Base-by-base conservation (phyloP, 129 eudicot genomes). In the Kitagawia praeruptora region DNA sequence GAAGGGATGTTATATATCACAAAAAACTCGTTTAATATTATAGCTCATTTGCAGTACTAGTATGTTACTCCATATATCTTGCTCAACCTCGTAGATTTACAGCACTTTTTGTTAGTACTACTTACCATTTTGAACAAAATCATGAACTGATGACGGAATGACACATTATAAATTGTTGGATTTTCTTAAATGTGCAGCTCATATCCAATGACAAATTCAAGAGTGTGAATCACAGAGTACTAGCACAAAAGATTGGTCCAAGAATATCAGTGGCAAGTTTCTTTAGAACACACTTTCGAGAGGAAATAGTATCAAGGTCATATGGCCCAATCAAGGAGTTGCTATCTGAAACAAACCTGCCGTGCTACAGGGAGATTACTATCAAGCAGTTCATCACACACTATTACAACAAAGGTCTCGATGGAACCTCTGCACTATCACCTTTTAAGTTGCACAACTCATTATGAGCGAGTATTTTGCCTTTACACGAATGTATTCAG, bases 291-390 rank as follows among this genome's bases (percentile, higher is more conserved):
- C 63, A 78, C 49, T 78, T 78, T 31, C 13, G 63, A 8, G 81
- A 64, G 23, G 63, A 71, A 61, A 78, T 66, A 11, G 42, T 64
- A 5, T 63, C 45, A 4, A 78, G 81, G 70, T 47, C 23, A 6
- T 78, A 78, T 27, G 75, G 74, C 21, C 80, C 80, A 63, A 78
- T 78, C 56, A 78, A 78, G 74, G 75, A 82, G 75, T 48, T 82
- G 46, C 40, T 71, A 71, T 77, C 85, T 6, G 82, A 77, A 28
- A 81, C 49, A n/a, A 45, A 66, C 23, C 63, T 41, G n/a, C 75
- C 81, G 8, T 6, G 37, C 31, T 78, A 78, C 9, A 44, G 61
- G 40, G 75, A 78, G 46, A 66, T 16, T 18, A 78, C 75, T 1
- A 66, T 78, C 2, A 78, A 78, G n/a, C 75, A 66, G 54, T 78